Evolutionary conservation across 306 rosid species (phyloP), one percentile per base, ranked within the genome.

Genomic region (Cicer chorassanicum): DNA sequence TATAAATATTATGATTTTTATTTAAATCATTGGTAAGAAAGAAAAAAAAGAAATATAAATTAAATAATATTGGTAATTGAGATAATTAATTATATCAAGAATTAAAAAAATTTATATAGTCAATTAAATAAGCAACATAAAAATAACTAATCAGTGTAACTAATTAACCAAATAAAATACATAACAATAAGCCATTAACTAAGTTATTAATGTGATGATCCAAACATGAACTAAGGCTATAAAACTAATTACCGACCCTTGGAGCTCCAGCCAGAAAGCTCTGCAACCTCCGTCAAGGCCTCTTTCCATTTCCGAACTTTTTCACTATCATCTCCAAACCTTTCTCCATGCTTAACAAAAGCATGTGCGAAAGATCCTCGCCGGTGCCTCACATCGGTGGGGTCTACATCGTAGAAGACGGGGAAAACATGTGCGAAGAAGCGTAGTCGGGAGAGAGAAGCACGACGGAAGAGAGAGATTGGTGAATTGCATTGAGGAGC

Each of bases 331-430:
- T 68, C 46, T 13, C 44, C 21, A 36, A 48, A 68, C 1, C 36
- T 34, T 5, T 68, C 74, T 68, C 14, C 6, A 9, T 69, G 73
- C 5, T 48, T 48, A 46, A 4, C 48, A 8, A 68, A 48, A 68
- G 73, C 60, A 4, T 68, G 21, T n/a, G n/a, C 29, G 34, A 1
- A 68, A 9, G 29, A 13, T 29, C 59, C 29, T 46, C 24, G 24
- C 24, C 34, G 73, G 8, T 68, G 73, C 24, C 74, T 68, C 56
- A 68, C 74, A 68, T 34, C 60, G n/a, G 74, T 49, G 3, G 74
- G 74, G 1, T 68, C 61, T 5, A 68, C 61, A 36, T 61, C 74
- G 36, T 68, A 50, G 60, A 68, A 68, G 34, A 68, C 34, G 4
- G 73, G 60, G 9, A 68, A 4, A 6, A 68, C 45, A 21, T 21